A percentile compares a stretch with the other conserved stretches of the same genome.
These are phyloP conservation scores for Staphylotrichum longicolle DNA, from an alignment of 495 filamentous ascomycete genomes.

Conservation along the genomic window DNA sequence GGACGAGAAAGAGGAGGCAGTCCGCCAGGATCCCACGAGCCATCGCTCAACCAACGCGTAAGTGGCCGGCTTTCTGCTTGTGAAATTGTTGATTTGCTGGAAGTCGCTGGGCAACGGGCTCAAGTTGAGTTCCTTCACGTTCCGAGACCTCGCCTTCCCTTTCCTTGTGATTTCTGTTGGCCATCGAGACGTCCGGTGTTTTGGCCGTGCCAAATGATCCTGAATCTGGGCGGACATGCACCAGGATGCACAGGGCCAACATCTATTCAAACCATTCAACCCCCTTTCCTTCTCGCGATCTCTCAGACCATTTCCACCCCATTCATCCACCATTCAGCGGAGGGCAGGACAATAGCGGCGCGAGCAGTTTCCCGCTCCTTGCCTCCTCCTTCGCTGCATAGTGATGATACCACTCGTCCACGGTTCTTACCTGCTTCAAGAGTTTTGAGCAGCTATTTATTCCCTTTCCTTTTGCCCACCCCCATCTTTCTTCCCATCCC, in stretches of 20 bases:
- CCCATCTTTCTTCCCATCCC: not conserved
- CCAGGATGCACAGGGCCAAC: not conserved
- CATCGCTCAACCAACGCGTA: constrained; percentile 66
- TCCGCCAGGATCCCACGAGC: constrained; percentile 62
- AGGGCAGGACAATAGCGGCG: constrained; percentile 8
- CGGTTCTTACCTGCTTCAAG: not conserved
- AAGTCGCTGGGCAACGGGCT: not conserved
- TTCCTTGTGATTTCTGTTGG: not conserved
- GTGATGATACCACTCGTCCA: not conserved
- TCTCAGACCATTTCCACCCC: not conserved
- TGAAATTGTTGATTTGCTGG: not conserved
- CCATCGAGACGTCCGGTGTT: not conserved
- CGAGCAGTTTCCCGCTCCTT: not conserved
- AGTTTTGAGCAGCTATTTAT: not conserved
- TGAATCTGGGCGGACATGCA: not conserved
- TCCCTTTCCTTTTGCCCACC: not conserved
- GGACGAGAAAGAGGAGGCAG: constrained; percentile 66
- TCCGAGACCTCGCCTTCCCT: not conserved
- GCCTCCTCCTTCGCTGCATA: constrained; percentile 7
- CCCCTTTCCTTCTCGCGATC: not conserved
- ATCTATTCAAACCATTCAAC: not conserved
- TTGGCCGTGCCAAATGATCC: not conserved
- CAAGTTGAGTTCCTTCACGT: not conserved
- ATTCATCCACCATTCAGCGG: constrained; percentile 7
- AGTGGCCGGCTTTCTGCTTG: constrained; percentile 37